Evolutionary conservation across 352 stramenopile genomes (phyloP), one percentile per base, ranked within the genome.

Genomic region (Phytopythium boreale): DNA sequence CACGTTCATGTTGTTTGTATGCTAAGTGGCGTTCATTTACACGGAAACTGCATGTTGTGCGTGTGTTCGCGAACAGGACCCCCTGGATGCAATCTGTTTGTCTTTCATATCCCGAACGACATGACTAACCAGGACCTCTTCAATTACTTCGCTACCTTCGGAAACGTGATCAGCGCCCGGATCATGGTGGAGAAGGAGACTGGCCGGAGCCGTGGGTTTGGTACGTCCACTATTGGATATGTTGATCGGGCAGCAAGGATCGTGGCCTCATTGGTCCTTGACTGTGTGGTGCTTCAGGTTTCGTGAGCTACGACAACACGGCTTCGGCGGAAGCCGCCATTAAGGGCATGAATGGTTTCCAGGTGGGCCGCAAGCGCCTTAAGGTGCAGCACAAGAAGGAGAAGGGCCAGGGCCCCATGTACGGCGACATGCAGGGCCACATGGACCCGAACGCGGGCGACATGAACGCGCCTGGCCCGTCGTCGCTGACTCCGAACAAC

Each of bases 31-130:
- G 41, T 36, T 52, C 37, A 61, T 49, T 61, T 37, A 31, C 47
- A 53, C 37, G 22, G 55, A 8, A 14, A 29, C 39, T 75, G 51
- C 51, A 64, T 76, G 58, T 52, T 50, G 39, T 62, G 56, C 57
- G 64, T 64, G 53, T 79, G 60, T 75, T 71, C 82, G 69, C 68
- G 49, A 68, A 64, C 71, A 95, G 93, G 94, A 70, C 95, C 95
- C 59, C 91, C 95, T 84, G 94, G 93, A 71, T 97, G 93, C 72
- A 99, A 98, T 80, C 79, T 99, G 26, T 99, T 98, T 87, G 93
- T 99, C 63, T 99, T 99, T 86, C 94, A 99, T 79, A 98, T 99
- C 82, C 96, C 96, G 66, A 98, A 98, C 88, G 89, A 98, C 71
- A 98, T 98, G 78, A 97, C 93, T 72, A 98, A 99, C 80, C 78